Base-by-base conservation (phyloP, 2,329 filamentous ascomycete species). In the Trichoderma arundinaceum region DNA sequence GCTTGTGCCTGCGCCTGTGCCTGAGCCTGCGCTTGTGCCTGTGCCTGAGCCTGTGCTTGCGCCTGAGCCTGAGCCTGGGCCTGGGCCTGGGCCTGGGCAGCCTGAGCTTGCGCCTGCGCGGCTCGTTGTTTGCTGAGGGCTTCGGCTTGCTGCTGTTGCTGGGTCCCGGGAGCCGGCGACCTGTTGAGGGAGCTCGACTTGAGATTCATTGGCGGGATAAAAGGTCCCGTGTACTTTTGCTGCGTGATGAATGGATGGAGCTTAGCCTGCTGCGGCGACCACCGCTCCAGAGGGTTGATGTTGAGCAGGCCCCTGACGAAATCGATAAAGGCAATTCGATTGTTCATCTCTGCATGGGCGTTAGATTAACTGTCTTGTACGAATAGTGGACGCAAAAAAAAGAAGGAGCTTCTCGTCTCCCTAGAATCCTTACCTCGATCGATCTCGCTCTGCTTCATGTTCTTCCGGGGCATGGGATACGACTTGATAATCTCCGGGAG, bases 161-260 rank as follows among this genome's bases (percentile, higher is more conserved):
- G 93, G 15, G 96, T 95, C 44, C 94, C 94, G 5, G 94, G 94
- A 6, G 94, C 93, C 13, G 94, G 92, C 19, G 94, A 96, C 73
- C 95, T 87, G 76, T 92, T 94, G 63, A 92, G 83, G 2, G 92
- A 91, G 72, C 91, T 92, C 19, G 92, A 88, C 77, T 97, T 97
- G 67, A 98, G 82, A 74, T 96, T 97, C 93, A 97, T 97, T 2
- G 94, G 94, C 8, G 95, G 95, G 54, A 98, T 92, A 75, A 99
- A 99, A 3, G 94, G 93, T 0, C 93, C 94, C 0, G 94, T 97
- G 75, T 90, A 99, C 81, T 98, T 99, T 75, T 96, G 91, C 76
- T 99, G 95, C 0, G 95, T 99, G 75, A 99, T 99, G 78, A 99
- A 99, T 0, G 95, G 95, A 75, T 99, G 95, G 67, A 97, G 82